Conservation (phyloP, 352 stramenopile species). For the Pythium pyrilobum region DNA sequence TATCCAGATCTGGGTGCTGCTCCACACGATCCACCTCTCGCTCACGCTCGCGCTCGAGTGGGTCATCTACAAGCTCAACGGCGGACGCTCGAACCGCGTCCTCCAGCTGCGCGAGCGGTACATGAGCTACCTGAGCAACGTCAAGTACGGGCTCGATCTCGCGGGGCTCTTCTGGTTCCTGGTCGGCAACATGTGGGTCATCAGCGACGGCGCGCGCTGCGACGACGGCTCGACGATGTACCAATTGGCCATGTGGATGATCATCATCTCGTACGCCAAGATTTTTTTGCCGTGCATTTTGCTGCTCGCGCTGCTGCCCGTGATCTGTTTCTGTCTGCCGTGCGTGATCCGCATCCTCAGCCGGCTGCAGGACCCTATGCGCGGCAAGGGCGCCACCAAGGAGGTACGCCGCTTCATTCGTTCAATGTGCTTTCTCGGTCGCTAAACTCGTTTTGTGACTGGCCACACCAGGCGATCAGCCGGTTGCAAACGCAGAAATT, state of each 20-base stretch:
- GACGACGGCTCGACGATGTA: constrained; percentile 77
- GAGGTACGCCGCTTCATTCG: constrained; percentile 31
- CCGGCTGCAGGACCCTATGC: constrained; percentile 83
- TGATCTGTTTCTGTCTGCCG: constrained; percentile 93
- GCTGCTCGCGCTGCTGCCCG: constrained; percentile 82
- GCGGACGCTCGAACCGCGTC: constrained; percentile 40
- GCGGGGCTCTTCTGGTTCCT: constrained; percentile 83
- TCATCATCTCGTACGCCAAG: constrained; percentile 91
- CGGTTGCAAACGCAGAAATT: constrained; percentile 61
- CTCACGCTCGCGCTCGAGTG: constrained; percentile 71
- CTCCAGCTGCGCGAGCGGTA: constrained; percentile 61
- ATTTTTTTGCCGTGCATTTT: constrained; percentile 91
- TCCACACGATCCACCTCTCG: constrained; percentile 66
- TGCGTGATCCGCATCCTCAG: constrained; percentile 91
- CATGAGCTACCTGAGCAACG: constrained; percentile 60
- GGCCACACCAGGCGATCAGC: constrained; percentile 57
- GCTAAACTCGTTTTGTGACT: background rate
- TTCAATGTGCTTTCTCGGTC: background rate
- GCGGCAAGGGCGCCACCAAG: constrained; percentile 77
- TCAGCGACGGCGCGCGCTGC: constrained; percentile 75
- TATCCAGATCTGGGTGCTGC: constrained; percentile 79
- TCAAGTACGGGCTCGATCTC: constrained; percentile 80
- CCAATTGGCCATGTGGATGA: constrained; percentile 86
- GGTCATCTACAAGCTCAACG: constrained; percentile 71
- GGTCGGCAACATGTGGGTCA: constrained; percentile 87